Percentiles rank a stretch among this genome's conserved stretches.
phyloP scores from a whole-genome alignment of 495 filamentous ascomycete genomes.

The Tuber borchii region DNA sequence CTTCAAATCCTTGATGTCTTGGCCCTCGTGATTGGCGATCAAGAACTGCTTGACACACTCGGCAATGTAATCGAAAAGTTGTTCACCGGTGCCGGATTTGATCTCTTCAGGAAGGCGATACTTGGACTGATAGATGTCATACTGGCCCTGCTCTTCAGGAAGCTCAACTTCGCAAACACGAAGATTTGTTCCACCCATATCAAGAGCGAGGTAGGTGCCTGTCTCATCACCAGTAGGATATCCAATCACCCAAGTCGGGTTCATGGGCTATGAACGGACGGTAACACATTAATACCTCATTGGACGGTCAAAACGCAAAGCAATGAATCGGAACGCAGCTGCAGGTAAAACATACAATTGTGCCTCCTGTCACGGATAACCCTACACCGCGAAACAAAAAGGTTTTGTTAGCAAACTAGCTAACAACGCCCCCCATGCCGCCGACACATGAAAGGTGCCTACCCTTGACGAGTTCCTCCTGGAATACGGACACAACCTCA shows the following conservation, averaged over 20 bases:
- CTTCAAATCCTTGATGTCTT: conserved; percentile 55
- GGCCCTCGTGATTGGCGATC: conserved; percentile 71
- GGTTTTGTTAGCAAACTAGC: conserved; percentile 22
- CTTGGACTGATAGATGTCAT: conserved; percentile 98
- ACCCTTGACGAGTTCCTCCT: conserved; percentile 83
- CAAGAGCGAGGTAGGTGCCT: conserved; percentile 85
- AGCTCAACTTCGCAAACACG: conserved; percentile 95
- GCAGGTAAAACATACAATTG: conserved; percentile 62
- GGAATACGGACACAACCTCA: conserved; percentile 79
- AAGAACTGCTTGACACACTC: conserved; percentile 96
- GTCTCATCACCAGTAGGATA: conserved; percentile 85
- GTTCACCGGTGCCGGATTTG: conserved; percentile 79
- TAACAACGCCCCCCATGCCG: conserved; percentile 12
- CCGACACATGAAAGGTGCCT: conserved; percentile 36
- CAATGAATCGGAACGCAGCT: conserved; percentile 38
- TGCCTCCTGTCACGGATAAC: conserved; percentile 78
- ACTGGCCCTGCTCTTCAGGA: conserved; percentile 84
- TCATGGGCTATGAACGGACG: conserved; percentile 71
- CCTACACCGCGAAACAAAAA: conserved; percentile 48
- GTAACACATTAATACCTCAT: conserved; percentile 23
- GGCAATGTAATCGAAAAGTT: conserved; percentile 96
- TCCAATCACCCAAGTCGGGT: conserved; percentile 95
- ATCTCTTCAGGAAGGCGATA: conserved; percentile 95
- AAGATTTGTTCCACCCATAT: conserved; percentile 98
- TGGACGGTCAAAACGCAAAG: conserved; percentile 20